phyloP scores from a whole-genome alignment of 1,139 yeast species.

The Barnettozyma hawaiiensis region DNA sequence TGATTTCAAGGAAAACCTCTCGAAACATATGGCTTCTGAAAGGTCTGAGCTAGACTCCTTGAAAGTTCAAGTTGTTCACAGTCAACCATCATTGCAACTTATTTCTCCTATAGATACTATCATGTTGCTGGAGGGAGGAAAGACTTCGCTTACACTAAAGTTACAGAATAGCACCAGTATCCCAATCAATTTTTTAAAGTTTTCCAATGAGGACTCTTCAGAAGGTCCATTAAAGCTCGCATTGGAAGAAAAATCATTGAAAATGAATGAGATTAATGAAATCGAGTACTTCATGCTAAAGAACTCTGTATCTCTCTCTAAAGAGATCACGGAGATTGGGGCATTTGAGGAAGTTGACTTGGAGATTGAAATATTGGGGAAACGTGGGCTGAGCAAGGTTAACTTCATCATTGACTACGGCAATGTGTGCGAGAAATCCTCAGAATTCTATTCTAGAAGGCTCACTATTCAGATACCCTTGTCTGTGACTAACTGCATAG shows the following conservation, averaged over 20 bases:
- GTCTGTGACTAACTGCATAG: constrained; percentile 67
- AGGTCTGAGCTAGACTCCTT: constrained; percentile 17
- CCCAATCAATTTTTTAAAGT: constrained; percentile 50
- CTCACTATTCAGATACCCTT: constrained; percentile 60
- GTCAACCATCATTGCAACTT: constrained; percentile 61
- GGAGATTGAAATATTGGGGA: constrained; percentile 61
- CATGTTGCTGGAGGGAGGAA: constrained; percentile 80
- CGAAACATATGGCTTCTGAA: constrained; percentile 9
- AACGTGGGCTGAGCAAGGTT: constrained; percentile 67
- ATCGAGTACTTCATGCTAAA: constrained; percentile 63
- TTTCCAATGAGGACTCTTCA: constrained; percentile 71
- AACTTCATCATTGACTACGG: constrained; percentile 66
- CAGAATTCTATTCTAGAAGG: constrained; percentile 43
- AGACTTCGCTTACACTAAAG: constrained; percentile 42
- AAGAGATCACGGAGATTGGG: constrained; percentile 30
- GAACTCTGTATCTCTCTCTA: constrained; percentile 46
- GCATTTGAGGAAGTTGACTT: constrained; percentile 32
- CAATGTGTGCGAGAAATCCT: constrained; percentile 29
- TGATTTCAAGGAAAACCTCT: constrained; percentile 10
- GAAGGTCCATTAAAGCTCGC: constrained; percentile 54
- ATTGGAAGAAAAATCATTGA: constrained; percentile 38
- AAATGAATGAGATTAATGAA: constrained; percentile 65
- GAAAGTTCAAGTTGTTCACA: constrained; percentile 43
- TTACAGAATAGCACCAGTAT: constrained; percentile 56
- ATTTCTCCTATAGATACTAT: constrained; percentile 49